Conservation (phyloP, 2,329 filamentous ascomycete species). For the Mariannaea sp. region DNA sequence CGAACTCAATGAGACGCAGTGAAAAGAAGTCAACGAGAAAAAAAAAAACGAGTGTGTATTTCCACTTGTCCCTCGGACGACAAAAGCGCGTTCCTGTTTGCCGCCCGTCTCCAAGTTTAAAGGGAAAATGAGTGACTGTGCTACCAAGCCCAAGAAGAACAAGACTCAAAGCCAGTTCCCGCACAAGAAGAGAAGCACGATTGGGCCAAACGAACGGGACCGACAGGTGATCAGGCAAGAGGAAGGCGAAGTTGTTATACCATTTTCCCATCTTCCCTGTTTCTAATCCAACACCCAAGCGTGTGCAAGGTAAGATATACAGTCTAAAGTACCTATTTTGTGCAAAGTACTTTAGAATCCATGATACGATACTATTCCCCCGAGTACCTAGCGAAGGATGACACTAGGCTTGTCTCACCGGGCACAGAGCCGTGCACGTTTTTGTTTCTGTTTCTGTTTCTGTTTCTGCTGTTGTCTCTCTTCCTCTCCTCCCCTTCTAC, state of each 20-base stretch:
- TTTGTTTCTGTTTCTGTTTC: constrained; percentile 25
- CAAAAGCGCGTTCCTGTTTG: background rate
- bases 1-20: background rate
- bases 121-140: constrained; percentile 19
- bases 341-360: too few species aligned
- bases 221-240: background rate
- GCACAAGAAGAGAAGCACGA: background rate
- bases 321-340: too few species aligned
- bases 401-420: constrained; percentile 1
- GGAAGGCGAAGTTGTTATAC: constrained; percentile 17
- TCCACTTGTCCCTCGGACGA: background rate
- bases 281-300: constrained; percentile 1
- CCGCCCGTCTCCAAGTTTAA: background rate
- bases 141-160: constrained; percentile 5
- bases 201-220: background rate
- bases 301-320: too few species aligned
- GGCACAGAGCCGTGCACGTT: constrained; percentile 29
- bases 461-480: too few species aligned
- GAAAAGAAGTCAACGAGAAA: background rate
- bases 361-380: too few species aligned
- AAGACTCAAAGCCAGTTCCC: constrained; percentile 7
- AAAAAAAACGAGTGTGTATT: constrained; percentile 6
- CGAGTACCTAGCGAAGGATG: too few species aligned
- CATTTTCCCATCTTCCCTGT: background rate
- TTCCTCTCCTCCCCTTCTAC: too few species aligned